Evolutionary conservation across 371 early-diverging fungal genomes (phyloP), one percentile per base, ranked within the genome.

Genomic region (Aphelidium insulamus): DNA sequence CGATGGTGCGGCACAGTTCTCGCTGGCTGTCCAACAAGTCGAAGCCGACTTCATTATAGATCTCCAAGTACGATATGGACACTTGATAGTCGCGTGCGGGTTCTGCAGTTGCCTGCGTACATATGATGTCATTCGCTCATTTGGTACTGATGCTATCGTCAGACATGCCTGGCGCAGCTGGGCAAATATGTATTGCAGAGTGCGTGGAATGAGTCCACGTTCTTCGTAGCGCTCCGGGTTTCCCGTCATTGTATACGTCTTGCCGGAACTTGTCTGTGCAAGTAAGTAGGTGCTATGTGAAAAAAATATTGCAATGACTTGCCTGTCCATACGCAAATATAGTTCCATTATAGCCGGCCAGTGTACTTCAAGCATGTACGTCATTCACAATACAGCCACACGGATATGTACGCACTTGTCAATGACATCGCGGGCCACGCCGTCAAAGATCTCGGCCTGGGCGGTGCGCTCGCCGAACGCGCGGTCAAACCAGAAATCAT

Each of bases 211-310:
- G 25, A 67, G 31, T 20, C 67, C 67, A 19, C 67, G 46, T 34
- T 67, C 65, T 4, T 48, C 42, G 36, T 65, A 69, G 22, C 53
- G 41, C 30, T 59, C 57, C 1, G 58, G 56, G 7, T 60, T 57
- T 2, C 77, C 77, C 5, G 63, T 65, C 44, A 77, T 71, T 27
- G 77, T 72, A 41, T 69, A 71, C 16, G 77, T 74, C 44, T 77
- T 77, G 9, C 77, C 77, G 10, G 64, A 64, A n/a, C 77, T 75
- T 6, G 77, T 77, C 44, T 67, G 49, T 1, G 55, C 57, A 38
- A 52, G 47, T 19, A 45, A 12, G 9, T 28, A 16, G 6, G 12
- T 4, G 23, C 18, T 8, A 16, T 9, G 21, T 16, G 7, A 18
- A 8, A n/a, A 14, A 15, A 9, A 1, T 16, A 2, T 2, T 12